Evolutionary conservation across 345 rosid genomes (phyloP).

Genomic region (Hirschfeldia incana): DNA sequence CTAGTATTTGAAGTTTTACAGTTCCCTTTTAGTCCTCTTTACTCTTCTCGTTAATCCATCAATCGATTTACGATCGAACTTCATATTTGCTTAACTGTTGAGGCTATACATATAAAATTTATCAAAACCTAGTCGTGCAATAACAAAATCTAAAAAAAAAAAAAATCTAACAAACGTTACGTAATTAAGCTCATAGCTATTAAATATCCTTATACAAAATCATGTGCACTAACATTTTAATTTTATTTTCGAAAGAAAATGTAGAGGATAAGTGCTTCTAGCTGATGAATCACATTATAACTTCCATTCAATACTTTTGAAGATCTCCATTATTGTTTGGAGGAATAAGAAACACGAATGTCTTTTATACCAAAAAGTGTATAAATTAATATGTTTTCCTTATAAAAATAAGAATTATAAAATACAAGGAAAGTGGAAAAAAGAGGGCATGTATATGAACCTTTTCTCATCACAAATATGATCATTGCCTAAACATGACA

Average conservation of each 20-base stretch:
- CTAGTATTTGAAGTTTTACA: neutral
- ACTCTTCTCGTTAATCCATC: neutral
- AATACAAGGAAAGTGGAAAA: constrained; percentile 29
- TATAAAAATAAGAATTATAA: neutral
- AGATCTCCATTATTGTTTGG: neutral
- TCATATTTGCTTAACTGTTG: neutral
- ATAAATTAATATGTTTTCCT: neutral
- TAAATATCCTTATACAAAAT: neutral
- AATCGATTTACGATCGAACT: neutral
- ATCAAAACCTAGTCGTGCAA: neutral
- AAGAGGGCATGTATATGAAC: constrained; percentile 31
- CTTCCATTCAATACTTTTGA: neutral
- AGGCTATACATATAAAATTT: neutral
- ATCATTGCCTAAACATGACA: constrained; percentile 35
- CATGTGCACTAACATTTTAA: neutral
- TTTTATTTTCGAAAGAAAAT: neutral
- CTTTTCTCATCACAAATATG: constrained; percentile 31
- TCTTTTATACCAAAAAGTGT: constrained; percentile 24
- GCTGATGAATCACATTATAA: neutral
- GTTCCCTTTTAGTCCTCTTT: neutral
- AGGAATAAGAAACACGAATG: constrained; percentile 2
- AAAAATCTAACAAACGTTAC: neutral
- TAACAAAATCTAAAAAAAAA: neutral
- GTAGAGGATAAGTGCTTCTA: neutral
- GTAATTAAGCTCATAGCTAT: neutral